These are phyloP conservation scores for Entomortierella parvispora DNA, from an alignment of 192 early-diverging fungal genomes.

Conservation along the genomic window DNA sequence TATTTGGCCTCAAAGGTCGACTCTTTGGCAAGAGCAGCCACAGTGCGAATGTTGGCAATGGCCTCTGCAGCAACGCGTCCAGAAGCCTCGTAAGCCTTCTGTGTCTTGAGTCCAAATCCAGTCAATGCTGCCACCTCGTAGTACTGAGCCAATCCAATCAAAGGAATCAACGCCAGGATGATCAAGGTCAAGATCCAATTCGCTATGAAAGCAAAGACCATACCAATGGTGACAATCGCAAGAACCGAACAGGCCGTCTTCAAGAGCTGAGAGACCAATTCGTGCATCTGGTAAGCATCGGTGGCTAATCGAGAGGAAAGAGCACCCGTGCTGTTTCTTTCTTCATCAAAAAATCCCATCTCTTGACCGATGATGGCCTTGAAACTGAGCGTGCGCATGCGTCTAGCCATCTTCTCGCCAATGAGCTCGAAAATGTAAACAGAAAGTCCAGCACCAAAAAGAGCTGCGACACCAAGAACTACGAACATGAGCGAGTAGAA, in stretches of 20 bases:
- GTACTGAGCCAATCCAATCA: constrained; percentile 69
- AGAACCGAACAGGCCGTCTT: constrained; percentile 15
- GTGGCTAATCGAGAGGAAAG: constrained; percentile 75
- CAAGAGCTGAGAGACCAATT: constrained; percentile 43
- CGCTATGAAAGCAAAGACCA: constrained; percentile 60
- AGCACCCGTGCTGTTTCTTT: constrained; percentile 73
- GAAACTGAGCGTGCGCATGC: constrained; percentile 72
- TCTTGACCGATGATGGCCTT: constrained; percentile 74
- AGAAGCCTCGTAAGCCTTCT: constrained; percentile 73
- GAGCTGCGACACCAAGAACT: constrained; percentile 53
- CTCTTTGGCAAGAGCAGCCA: constrained; percentile 67
- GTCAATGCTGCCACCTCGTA: constrained; percentile 66
- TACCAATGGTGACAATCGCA: constrained; percentile 11
- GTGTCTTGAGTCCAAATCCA: constrained; percentile 60
- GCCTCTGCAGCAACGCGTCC: constrained; percentile 78
- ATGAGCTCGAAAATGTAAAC: constrained; percentile 27
- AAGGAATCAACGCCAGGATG: constrained; percentile 72
- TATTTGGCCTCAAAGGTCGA: constrained; percentile 37
- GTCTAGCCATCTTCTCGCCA: constrained; percentile 72
- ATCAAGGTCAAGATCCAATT: constrained; percentile 71
- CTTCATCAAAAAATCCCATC: constrained; percentile 78
- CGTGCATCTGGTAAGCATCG: constrained; percentile 66
- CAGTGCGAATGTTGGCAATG: constrained; percentile 79
- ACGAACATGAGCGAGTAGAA: constrained; percentile 65
- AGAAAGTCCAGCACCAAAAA: constrained; percentile 13